phyloP scores from a whole-genome alignment of 768 basidiomycete genomes.

The Psilocybe azurescens region DNA sequence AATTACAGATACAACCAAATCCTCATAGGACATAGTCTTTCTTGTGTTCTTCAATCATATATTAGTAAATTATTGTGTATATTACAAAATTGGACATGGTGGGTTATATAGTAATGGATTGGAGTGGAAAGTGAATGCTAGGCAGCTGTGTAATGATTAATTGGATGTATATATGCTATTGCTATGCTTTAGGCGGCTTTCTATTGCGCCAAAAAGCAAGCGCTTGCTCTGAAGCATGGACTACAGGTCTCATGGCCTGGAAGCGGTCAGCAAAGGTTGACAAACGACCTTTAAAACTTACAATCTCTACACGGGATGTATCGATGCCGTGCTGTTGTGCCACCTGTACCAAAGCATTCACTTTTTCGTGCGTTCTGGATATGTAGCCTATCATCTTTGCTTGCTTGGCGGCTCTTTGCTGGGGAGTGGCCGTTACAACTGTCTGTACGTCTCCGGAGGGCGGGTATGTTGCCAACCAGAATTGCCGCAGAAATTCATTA shows the following conservation, averaged over 20 bases:
- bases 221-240: conserved; percentile 77
- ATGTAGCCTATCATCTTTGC: conserved; percentile 90
- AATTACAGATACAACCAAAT: conserved; percentile 55
- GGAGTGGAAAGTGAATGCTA: not conserved
- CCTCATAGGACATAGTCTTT: conserved; percentile 41
- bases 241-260: conserved; percentile 79
- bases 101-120: conserved; percentile 17
- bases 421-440: conserved; percentile 54
- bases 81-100: conserved; percentile 23
- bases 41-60: conserved; percentile 18
- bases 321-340: conserved; percentile 70
- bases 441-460: conserved; percentile 62
- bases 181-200: conserved; percentile 30
- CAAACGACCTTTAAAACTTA: conserved; percentile 40
- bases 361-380: conserved; percentile 79
- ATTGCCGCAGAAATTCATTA: conserved; percentile 96
- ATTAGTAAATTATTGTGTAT: conserved; percentile 34
- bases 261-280: not conserved
- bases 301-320: conserved; percentile 62
- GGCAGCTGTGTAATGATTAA: conserved; percentile 11
- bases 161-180: conserved; percentile 7
- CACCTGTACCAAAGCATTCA: conserved; percentile 72
- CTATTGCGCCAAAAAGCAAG: conserved; percentile 60
- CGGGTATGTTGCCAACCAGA: conserved; percentile 90
- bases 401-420: conserved; percentile 78